Percentiles rank a stretch among this genome's conserved stretches.
Conservation (phyloP, 495 filamentous ascomycete species). For the Podospora australis region DNA sequence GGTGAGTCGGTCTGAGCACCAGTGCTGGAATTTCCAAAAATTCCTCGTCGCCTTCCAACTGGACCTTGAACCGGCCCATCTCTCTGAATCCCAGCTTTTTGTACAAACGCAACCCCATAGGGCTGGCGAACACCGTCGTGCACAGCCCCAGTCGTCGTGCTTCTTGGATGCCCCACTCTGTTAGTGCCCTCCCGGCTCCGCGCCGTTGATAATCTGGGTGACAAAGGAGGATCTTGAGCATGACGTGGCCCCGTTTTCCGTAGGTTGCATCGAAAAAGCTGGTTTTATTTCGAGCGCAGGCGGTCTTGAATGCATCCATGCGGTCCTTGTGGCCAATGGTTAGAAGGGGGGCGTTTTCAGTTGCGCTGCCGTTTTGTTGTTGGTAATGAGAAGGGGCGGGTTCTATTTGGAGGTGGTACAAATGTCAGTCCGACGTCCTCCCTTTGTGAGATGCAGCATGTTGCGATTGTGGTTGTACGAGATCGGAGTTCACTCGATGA, state of each 20-base stretch:
- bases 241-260: constrained; percentile 19
- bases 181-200: constrained; percentile 45
- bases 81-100: constrained; percentile 22
- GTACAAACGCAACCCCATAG: constrained; percentile 24
- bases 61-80: constrained; percentile 21
- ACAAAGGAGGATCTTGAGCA: constrained; percentile 45
- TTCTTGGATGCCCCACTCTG: constrained; percentile 42
- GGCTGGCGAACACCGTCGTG: constrained; percentile 25
- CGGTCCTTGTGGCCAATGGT: constrained; percentile 18
- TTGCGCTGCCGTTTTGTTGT: not conserved
- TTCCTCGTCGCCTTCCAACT: constrained; percentile 21
- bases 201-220: constrained; percentile 42
- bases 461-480: no score
- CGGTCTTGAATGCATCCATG: constrained; percentile 16
- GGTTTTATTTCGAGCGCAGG: constrained; percentile 10
- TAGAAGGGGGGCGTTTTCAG: constrained; percentile 3
- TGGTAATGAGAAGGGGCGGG: not conserved
- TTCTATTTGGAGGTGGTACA: no score
- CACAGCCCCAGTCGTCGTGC: constrained; percentile 10
- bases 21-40: constrained; percentile 24
- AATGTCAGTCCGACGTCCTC: no score
- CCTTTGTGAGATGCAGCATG: no score
- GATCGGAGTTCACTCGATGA: no score
- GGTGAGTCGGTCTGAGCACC: constrained; percentile 6
- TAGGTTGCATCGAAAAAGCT: constrained; percentile 16